Evolutionary conservation across 2,329 filamentous ascomycete species (phyloP).

Genomic region (Colletotrichum liriopes): DNA sequence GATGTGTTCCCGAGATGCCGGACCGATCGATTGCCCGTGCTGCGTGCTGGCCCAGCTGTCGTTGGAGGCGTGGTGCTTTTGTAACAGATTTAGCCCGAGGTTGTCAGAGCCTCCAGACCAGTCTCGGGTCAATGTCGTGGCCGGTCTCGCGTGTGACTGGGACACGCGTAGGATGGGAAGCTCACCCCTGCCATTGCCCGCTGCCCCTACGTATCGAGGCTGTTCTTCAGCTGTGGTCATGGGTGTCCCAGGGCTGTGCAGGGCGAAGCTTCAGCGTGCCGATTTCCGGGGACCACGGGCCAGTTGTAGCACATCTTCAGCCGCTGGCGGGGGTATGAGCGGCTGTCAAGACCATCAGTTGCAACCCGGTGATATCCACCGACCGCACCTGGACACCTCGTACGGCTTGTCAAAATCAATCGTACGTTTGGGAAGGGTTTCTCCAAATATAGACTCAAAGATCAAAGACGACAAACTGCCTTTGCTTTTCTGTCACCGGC

Average conservation of each 20-base stretch:
- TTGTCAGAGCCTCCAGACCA: slow-evolving; percentile 10
- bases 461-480: neutral
- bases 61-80: neutral
- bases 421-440: too few relatives aligned
- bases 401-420: neutral
- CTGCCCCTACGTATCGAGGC: neutral
- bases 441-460: neutral
- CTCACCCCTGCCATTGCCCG: slow-evolving; percentile 12
- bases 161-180: slow-evolving; percentile 14
- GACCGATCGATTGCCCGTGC: neutral
- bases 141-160: slow-evolving; percentile 8
- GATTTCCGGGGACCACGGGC: slow-evolving; percentile 24
- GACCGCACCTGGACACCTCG: neutral
- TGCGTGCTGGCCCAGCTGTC: slow-evolving; percentile 6
- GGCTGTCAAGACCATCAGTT: neutral
- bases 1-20: slow-evolving; percentile 16
- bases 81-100: slow-evolving; percentile 7
- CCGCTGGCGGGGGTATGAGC: slow-evolving; percentile 2
- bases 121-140: slow-evolving; percentile 21
- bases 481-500: neutral
- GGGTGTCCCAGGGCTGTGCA: slow-evolving; percentile 28
- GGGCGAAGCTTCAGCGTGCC: slow-evolving; percentile 35
- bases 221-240: slow-evolving; percentile 6
- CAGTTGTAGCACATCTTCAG: slow-evolving; percentile 6
- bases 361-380: neutral